phyloP scores from a whole-genome alignment of 495 filamentous ascomycete genomes.

The Aspergillus ostianus region DNA sequence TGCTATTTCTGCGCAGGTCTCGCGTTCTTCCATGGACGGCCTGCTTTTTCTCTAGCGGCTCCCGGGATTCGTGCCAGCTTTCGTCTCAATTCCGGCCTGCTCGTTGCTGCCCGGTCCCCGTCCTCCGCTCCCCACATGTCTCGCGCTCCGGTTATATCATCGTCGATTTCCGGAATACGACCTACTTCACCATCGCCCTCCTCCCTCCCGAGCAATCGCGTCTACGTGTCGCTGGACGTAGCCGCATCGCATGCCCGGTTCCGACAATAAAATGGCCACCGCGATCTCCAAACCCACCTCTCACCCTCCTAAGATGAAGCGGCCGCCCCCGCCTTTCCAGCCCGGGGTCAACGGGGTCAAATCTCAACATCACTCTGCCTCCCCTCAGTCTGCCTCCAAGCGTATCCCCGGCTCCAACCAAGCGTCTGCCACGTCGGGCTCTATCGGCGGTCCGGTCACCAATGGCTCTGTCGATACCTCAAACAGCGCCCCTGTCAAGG shows the following conservation, averaged over 20 bases:
- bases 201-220: slow-evolving; percentile 28
- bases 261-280: slow-evolving; percentile 45
- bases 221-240: slow-evolving; percentile 17
- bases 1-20: slow-evolving; percentile 21
- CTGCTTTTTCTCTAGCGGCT: slow-evolving; percentile 22
- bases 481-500: slow-evolving; percentile 36
- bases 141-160: slow-evolving; percentile 49
- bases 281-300: slow-evolving; percentile 56
- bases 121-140: slow-evolving; percentile 52
- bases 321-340: slow-evolving; percentile 67
- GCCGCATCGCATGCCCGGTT: slow-evolving; percentile 21
- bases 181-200: slow-evolving; percentile 29
- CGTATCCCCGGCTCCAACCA: slow-evolving; percentile 52
- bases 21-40: slow-evolving; percentile 28
- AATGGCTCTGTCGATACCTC: slow-evolving; percentile 47
- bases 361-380: slow-evolving; percentile 62
- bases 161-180: slow-evolving; percentile 40
- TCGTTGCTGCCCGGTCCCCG: slow-evolving; percentile 33
- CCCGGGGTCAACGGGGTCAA: slow-evolving; percentile 61
- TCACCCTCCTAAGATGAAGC: slow-evolving; percentile 68
- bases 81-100: slow-evolving; percentile 29
- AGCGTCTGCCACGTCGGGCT: slow-evolving; percentile 27
- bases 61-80: slow-evolving; percentile 22
- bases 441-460: slow-evolving; percentile 19
- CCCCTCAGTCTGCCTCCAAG: slow-evolving; percentile 64